Percentiles rank a stretch among this genome's conserved stretches.
phyloP scores from a whole-genome alignment of 2,329 filamentous ascomycete genomes.

The Microcyclospora pomicola region DNA sequence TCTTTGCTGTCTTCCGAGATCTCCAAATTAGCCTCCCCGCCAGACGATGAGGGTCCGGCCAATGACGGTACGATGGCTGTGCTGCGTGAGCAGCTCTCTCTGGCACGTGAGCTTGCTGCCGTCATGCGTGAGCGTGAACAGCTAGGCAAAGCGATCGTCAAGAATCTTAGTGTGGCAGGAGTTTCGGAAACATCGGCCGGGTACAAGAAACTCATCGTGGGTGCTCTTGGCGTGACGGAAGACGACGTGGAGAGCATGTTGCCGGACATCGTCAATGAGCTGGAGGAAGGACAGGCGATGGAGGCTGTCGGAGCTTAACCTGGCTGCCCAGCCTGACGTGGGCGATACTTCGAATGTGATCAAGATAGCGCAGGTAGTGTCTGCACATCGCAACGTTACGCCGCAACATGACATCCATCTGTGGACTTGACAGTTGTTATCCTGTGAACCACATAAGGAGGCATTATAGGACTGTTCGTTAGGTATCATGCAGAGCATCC shows the following conservation, averaged over 20 bases:
- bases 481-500: too few relatives aligned
- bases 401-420: too few relatives aligned
- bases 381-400: too few relatives aligned
- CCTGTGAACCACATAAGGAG: too few relatives aligned
- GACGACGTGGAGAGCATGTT: slow-evolving; percentile 53
- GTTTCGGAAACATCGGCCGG: slow-evolving; percentile 51
- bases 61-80: slow-evolving; percentile 29
- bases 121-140: slow-evolving; percentile 46
- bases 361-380: too few relatives aligned
- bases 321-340: too few relatives aligned
- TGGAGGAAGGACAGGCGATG: slow-evolving; percentile 28
- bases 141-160: slow-evolving; percentile 54
- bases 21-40: slow-evolving; percentile 20
- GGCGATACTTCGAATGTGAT: too few relatives aligned
- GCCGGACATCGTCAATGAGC: slow-evolving; percentile 35
- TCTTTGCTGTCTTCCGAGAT: slow-evolving; percentile 17
- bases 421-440: too few relatives aligned
- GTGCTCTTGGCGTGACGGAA: slow-evolving; percentile 54
- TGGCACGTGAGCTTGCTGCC: slow-evolving; percentile 45
- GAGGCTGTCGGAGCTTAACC: slow-evolving; percentile 9
- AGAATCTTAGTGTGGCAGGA: slow-evolving; percentile 53
- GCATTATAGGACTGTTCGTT: too few relatives aligned
- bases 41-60: slow-evolving; percentile 8
- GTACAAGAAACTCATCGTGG: slow-evolving; percentile 55
- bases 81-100: slow-evolving; percentile 39